phyloP scores from a whole-genome alignment of 108 stramenopile genomes.

The Fragilaria crotonensis region DNA sequence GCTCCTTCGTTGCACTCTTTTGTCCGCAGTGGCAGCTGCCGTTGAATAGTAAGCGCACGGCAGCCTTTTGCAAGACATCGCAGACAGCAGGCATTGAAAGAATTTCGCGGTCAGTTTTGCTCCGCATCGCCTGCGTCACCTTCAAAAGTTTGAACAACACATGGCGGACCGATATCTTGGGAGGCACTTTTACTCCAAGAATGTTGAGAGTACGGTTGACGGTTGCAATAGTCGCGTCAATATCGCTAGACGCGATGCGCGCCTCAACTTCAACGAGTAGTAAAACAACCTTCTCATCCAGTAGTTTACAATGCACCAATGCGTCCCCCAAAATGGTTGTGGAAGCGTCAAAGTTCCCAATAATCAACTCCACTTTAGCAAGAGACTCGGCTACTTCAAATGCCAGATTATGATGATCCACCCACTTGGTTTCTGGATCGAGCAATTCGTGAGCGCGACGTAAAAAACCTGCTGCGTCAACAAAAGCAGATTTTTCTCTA shows the following conservation, averaged over 20 bases:
- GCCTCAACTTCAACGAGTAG: neutral
- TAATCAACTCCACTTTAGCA: neutral
- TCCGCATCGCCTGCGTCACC: neutral
- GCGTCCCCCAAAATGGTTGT: neutral
- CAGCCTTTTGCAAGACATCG: neutral
- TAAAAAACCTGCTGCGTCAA: conserved; percentile 6
- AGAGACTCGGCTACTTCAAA: neutral
- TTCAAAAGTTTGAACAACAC: neutral
- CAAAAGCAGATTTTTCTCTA: conserved; percentile 2
- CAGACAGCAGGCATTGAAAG: neutral
- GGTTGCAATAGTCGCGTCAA: neutral
- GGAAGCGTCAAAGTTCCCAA: neutral
- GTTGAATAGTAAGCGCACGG: neutral
- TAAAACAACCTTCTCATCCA: neutral
- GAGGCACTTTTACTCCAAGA: neutral
- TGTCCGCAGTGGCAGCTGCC: neutral
- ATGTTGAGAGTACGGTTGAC: neutral
- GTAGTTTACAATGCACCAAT: neutral
- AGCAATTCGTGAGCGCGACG: conserved; percentile 6
- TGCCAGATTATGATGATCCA: conserved; percentile 11
- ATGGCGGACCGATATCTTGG: neutral
- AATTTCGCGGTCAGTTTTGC: neutral
- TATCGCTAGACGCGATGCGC: neutral
- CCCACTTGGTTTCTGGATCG: conserved; percentile 10
- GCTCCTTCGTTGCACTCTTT: neutral